These are phyloP conservation scores for Harringtonia aguacate DNA, from an alignment of 2,329 filamentous ascomycete genomes.

Conservation along the genomic window DNA sequence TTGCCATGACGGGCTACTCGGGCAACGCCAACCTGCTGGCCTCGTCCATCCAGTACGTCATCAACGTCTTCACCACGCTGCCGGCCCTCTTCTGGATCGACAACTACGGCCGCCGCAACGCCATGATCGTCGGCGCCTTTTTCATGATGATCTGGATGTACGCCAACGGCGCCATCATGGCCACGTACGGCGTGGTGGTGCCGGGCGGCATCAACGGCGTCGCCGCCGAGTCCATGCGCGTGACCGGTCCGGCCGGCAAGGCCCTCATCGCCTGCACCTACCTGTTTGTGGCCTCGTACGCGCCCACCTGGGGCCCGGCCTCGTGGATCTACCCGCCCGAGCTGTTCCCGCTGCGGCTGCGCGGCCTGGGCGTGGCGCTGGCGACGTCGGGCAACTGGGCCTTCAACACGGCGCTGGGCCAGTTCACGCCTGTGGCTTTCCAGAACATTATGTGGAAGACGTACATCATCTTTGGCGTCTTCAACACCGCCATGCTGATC, in stretches of 20 bases:
- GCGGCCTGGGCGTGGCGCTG: conserved; percentile 25
- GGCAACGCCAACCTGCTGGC: conserved; percentile 48
- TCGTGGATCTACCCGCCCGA: conserved; percentile 37
- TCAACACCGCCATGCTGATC: conserved; percentile 21
- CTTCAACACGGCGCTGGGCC: conserved; percentile 28
- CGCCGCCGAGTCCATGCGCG: conserved; percentile 32
- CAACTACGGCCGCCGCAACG: conserved; percentile 60
- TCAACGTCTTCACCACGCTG: conserved; percentile 72
- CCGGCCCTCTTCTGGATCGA: conserved; percentile 68
- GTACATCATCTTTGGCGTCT: conserved; percentile 42
- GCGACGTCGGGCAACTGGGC: conserved; percentile 25
- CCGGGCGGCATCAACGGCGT: conserved; percentile 23
- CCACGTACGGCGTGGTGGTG: conserved; percentile 26
- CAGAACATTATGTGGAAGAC: conserved; percentile 44
- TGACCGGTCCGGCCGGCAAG: conserved; percentile 38
- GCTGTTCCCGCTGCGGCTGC: conserved; percentile 31
- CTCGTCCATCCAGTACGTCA: conserved; percentile 63
- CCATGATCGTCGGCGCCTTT: conserved; percentile 53
- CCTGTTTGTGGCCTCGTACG: conserved; percentile 44
- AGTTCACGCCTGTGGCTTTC: conserved; percentile 26
- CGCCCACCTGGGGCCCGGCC: conserved; percentile 31
- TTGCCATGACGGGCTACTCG: conserved; percentile 58
- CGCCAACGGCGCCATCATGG: conserved; percentile 35
- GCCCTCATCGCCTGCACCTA: conserved; percentile 57
- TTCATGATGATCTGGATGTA: conserved; percentile 47